Conservation (phyloP, 805 yeast species). For the Hemisphaericaspora nanyangensis region DNA sequence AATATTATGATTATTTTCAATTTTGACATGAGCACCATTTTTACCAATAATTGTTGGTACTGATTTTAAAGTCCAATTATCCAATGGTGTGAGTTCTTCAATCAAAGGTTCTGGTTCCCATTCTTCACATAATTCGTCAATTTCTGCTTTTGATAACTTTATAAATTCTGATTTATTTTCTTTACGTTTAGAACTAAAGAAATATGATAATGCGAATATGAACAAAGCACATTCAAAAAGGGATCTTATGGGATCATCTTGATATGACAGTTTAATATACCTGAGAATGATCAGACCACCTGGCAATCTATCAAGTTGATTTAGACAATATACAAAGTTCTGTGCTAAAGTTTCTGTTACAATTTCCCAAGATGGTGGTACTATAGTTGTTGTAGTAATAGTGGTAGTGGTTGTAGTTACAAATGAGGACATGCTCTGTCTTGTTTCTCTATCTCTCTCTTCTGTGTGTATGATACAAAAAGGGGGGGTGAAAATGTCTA, state of each 20-base stretch:
- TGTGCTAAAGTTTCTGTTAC: conserved; percentile 29
- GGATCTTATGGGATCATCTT: conserved; percentile 91
- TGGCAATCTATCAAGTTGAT: conserved; percentile 40
- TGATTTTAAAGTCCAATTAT: conserved; percentile 58
- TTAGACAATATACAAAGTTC: conserved; percentile 31
- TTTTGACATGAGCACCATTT: conserved; percentile 37
- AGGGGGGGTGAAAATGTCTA: too few species aligned
- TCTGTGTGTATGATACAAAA: too few species aligned
- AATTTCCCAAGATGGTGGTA: conserved; percentile 37
- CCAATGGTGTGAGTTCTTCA: conserved; percentile 46
- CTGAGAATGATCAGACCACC: conserved; percentile 59
- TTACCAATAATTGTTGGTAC: conserved; percentile 63
- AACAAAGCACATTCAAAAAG: conserved; percentile 72
- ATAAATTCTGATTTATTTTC: conserved; percentile 71
- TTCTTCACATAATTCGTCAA: conserved; percentile 79
- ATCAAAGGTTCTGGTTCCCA: conserved; percentile 92
- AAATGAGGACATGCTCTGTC: conserved; percentile 6
- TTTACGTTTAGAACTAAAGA: conserved; percentile 71
- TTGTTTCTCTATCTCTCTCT: neutral
- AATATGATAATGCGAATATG: conserved; percentile 80
- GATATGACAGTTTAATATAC: conserved; percentile 82
- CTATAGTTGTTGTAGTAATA: conserved; percentile 21
- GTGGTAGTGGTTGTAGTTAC: conserved; percentile 20
- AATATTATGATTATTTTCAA: conserved; percentile 18
- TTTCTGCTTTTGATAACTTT: conserved; percentile 55